Base-by-base conservation (phyloP, 2,329 filamentous ascomycete species). In the Phialocephala subalpina region DNA sequence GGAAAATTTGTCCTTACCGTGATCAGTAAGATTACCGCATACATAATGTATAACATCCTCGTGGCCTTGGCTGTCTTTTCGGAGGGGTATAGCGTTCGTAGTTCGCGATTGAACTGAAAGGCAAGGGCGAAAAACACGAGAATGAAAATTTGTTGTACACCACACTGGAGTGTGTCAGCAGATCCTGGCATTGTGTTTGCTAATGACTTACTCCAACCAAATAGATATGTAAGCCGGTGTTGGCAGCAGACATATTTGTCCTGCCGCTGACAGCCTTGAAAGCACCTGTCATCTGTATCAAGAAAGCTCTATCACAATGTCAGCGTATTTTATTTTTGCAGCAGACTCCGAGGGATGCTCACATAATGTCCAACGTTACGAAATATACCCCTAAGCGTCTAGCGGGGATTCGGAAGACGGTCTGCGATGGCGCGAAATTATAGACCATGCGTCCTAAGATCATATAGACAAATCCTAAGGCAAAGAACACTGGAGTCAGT, bases 151-250 rank as follows among this genome's bases (percentile, higher is more conserved):
- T 84, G 76, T 66, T 86, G 84, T 0, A 85, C 68, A 0, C 80
- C 82, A 22, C 83, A 18, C 78, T 82, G 82, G 84, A 85, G 72
- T 85, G 85, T 63, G 80, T 75, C 55, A 80, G 74, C 0, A 81
- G 73, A 0, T 75, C 79, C 27, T 22, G 22, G 63, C 27, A 77
- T 74, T 7, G 73, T 72, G 1, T 74, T 71, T 0, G 73, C 67
- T 18, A 47, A 66, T 20, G 49, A 53, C 49, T 27, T 53, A 57
- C 55, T 22, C 55, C 60, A n/a, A 29, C 33, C 36, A 56, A 27
- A 36, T 62, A 62, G 22, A 56, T 62, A 22, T 64, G 55, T 14
- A 64, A 33, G 33, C 12, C 33, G 20, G 57, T 35, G 9, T 22
- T 62, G n/a, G 36, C 35, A 33, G 49, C 11, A 45, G 57, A 45